Base-by-base conservation (phyloP, 192 early-diverging fungal genomes). In the Cetraspora pellucida region DNA sequence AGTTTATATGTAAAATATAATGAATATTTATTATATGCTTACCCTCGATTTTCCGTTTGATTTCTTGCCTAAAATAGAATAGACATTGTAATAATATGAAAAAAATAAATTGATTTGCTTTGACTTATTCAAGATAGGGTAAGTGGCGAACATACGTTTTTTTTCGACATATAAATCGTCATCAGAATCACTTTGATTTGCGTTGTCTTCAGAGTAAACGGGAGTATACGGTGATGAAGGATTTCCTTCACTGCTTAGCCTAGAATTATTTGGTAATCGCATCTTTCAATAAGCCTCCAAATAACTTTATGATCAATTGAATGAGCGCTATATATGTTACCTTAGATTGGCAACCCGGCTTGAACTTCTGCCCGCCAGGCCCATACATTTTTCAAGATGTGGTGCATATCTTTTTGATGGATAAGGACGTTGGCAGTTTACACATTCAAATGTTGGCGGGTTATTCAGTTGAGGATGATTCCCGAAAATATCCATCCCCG, bases 351-450 rank as follows among this genome's bases (percentile, higher is more conserved):
- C 88, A 27, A 87, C 85, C 54, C 89, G 81, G 75, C 85, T 89
- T 28, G 86, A 87, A 14, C 80, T 76, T 77, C 92, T 80, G 11
- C 93, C 89, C 13, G 91, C 89, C 44, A 97, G 81, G 10, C 95
- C 95, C 72, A 97, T 84, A 85, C 95, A 97, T 77, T 96, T 97
- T 85, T 96, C 94, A 54, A 97, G 85, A 79, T 97, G 95, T 37
- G 94, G 89, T 6, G 95, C 95, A 80, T 95, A 97, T 77, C 95
- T 87, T 47, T 88, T 85, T n/a, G 93, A 91, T 27, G 95, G 92
- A 79, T 89, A 94, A 45, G 83, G 82, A 37, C 86, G 85, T 73
- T 91, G 84, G 85, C 95, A 97, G 81, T 89, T 91, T 37, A 90
- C 88, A 78, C 95, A 97, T 55, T 95, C 89, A 72, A 90, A 93